phyloP scores from a whole-genome alignment of 495 filamentous ascomycete genomes.

The Hypoxylon lenormandii region DNA sequence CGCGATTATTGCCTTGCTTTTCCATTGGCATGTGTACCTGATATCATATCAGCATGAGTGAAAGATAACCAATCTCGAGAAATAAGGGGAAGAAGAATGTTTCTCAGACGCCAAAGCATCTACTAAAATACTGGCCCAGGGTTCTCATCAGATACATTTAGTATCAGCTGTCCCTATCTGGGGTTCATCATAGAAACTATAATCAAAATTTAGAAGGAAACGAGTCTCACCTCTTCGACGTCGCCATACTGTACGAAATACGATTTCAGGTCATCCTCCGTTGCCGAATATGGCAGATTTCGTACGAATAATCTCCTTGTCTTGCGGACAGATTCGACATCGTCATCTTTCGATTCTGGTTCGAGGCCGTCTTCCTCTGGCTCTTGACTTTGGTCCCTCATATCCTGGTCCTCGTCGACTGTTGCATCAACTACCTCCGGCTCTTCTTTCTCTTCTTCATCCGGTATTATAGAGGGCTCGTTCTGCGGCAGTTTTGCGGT shows the following conservation, averaged over 20 bases:
- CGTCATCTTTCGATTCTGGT: slow-evolving; percentile 49
- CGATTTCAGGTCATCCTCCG: slow-evolving; percentile 78
- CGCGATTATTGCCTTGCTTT: slow-evolving; percentile 44
- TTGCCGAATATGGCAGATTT: slow-evolving; percentile 85
- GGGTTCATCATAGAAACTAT: slow-evolving; percentile 84
- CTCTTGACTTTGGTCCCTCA: slow-evolving; percentile 40
- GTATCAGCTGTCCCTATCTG: slow-evolving; percentile 99
- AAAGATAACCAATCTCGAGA: slow-evolving; percentile 32
- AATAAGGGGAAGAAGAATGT: slow-evolving; percentile 49
- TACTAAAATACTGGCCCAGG: slow-evolving; percentile 74
- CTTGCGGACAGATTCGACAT: slow-evolving; percentile 62
- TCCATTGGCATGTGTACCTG: slow-evolving; percentile 52
- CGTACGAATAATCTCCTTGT: slow-evolving; percentile 84
- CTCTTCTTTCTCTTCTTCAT: slow-evolving; percentile 39
- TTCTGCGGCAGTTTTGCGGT: slow-evolving; percentile 29
- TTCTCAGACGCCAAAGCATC: slow-evolving; percentile 67
- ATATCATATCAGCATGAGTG: slow-evolving; percentile 50
- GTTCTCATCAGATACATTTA: slow-evolving; percentile 67
- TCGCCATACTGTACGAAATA: slow-evolving; percentile 77
- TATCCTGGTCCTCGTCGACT: slow-evolving; percentile 44
- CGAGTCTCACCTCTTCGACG: slow-evolving; percentile 83
- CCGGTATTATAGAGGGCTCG: slow-evolving; percentile 5
- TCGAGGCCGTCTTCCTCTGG: slow-evolving; percentile 44
- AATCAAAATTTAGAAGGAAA: slow-evolving; percentile 36
- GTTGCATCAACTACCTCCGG: slow-evolving; percentile 43